Conservation (phyloP, 2,329 filamentous ascomycete genomes). For the Alternaria angustiovoidea region DNA sequence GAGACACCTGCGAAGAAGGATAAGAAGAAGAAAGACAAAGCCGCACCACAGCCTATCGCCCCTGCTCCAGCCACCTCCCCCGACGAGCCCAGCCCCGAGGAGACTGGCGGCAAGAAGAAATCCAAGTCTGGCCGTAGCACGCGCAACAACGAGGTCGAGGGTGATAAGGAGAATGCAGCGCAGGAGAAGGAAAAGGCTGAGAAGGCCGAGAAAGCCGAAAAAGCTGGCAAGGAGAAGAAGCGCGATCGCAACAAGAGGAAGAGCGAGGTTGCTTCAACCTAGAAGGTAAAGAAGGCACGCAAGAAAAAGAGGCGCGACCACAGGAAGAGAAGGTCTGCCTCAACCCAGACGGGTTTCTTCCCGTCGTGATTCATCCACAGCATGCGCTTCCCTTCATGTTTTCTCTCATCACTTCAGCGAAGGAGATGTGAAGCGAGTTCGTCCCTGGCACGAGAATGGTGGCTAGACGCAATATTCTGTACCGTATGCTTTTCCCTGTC, state of each 20-base stretch:
- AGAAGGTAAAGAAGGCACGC: constrained; percentile 13
- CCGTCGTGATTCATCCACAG: background rate
- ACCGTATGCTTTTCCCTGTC: background rate
- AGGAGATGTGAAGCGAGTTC: background rate
- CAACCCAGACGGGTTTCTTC: constrained; percentile 22
- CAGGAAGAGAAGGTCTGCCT: constrained; percentile 41
- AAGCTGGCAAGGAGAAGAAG: constrained; percentile 40
- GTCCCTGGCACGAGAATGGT: background rate
- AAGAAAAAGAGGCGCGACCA: constrained; percentile 46
- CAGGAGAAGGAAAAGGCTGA: constrained; percentile 19
- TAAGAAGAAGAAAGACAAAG: constrained; percentile 45
- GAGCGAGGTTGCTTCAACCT: constrained; percentile 39
- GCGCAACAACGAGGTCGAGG: constrained; percentile 42
- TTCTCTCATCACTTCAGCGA: background rate
- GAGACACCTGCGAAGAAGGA: constrained; percentile 44
- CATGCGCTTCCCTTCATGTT: background rate
- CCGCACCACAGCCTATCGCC: constrained; percentile 36
- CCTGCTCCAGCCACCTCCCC: constrained; percentile 31
- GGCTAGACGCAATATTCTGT: background rate
- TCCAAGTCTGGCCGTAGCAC: constrained; percentile 44
- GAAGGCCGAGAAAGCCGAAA: constrained; percentile 6
- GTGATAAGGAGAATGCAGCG: constrained; percentile 37
- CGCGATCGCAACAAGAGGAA: constrained; percentile 46
- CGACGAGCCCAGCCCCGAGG: constrained; percentile 42
- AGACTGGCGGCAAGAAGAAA: constrained; percentile 47